Base-by-base conservation (phyloP, 805 yeast species). In the Saccharomycopsis sp. region DNA sequence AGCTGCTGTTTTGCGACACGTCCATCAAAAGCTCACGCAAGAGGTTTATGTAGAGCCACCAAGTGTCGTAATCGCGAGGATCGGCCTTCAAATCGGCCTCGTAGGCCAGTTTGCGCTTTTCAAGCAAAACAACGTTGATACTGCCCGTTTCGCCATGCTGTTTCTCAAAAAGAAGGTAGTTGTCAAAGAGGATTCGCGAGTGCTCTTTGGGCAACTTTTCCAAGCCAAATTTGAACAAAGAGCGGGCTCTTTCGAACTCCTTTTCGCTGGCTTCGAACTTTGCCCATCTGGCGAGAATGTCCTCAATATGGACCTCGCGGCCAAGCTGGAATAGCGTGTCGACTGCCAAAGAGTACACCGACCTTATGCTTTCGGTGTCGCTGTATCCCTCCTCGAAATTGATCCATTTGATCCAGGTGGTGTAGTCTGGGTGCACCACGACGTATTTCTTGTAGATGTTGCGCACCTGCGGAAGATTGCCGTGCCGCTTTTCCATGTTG, bases 401-500 rank as follows among this genome's bases (percentile, higher is more conserved):
- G 1, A 83, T 76, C 97, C 97, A 91, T 57, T 77, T 76, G 24
- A 79, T 61, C 97, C 97, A 91, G 18, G 85, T 80, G 12, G 71
- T 75, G 1, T 80, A 70, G 3, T 66, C 67, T 0, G 88, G 85
- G 63, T 79, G 80, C 0, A 75, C 75, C 9, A 73, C 66, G 0
- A 85, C 82, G 64, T 81, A 85, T 55, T 81, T 73, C 51, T 78
- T 75, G 69, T 74, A 91, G 0, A 91, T 70, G 1, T 71, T 66
- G 60, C 97, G 70, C 2, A 78, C 89, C 50, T 82, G 81, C 12
- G 75, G 81, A 60, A 66, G 69, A 18, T 74, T 78, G 21, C 63
- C 62, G 64, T 87, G 84, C 54, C 97, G 73, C 54, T 74, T 78
- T 68, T 89, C 96, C 71, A 90, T 84, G 56, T 80, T 80, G 24